Conservation (phyloP, 306 rosid species). For the Canavalia gladiata region DNA sequence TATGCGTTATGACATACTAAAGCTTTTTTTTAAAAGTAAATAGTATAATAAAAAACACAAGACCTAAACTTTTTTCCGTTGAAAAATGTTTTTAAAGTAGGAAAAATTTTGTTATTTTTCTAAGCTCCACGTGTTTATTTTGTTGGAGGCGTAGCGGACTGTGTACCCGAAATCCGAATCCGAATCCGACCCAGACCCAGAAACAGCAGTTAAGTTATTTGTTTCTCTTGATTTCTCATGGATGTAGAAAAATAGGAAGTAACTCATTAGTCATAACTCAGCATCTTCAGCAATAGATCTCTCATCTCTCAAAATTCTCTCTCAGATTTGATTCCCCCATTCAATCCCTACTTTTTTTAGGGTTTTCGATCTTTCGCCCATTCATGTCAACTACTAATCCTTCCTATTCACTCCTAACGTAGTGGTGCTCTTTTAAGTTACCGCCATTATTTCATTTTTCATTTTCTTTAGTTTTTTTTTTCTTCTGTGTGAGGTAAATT, state of each 20-base stretch:
- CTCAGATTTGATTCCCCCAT: slow-evolving; percentile 11
- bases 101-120: no score
- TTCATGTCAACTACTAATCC: neutral
- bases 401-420: slow-evolving; percentile 21
- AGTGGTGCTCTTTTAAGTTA: neutral
- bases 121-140: no score
- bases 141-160: no score
- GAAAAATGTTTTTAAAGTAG: no score
- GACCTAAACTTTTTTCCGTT: no score
- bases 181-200: neutral
- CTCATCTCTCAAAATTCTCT: slow-evolving; percentile 37
- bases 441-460: neutral
- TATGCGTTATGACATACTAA: no score
- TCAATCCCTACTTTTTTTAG: slow-evolving; percentile 5
- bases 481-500: slow-evolving; percentile 18
- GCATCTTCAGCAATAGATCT: slow-evolving; percentile 44
- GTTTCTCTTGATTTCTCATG: neutral
- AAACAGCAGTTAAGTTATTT: neutral
- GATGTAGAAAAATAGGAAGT: neutral
- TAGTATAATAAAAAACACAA: no score
- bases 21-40: no score
- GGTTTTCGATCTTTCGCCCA: slow-evolving; percentile 37
- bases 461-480: neutral
- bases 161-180: neutral
- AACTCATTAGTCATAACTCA: neutral